phyloP scores from a whole-genome alignment of 1,139 yeast species.

The Kodamaea suecica region DNA sequence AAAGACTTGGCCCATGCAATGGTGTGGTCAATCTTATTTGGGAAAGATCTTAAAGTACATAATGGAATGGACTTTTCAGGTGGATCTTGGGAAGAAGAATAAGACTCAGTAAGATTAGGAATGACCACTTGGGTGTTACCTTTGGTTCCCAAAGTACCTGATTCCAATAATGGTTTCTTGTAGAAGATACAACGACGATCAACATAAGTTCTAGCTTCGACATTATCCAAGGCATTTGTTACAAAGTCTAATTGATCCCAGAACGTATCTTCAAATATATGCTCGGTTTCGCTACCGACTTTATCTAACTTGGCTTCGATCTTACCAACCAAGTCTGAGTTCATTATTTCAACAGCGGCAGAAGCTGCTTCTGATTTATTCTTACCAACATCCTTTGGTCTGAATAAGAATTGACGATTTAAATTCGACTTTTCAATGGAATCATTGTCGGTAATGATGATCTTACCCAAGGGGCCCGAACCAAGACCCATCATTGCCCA shows the following conservation, averaged over 20 bases:
- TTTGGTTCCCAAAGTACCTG: conserved; percentile 97
- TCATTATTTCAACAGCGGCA: conserved; percentile 76
- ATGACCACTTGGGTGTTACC: conserved; percentile 97
- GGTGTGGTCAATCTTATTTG: conserved; percentile 96
- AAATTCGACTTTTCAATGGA: conserved; percentile 92
- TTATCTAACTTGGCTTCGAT: conserved; percentile 77
- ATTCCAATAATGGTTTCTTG: conserved; percentile 87
- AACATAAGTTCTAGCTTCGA: conserved; percentile 96
- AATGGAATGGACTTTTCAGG: conserved; percentile 97
- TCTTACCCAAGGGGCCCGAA: conserved; percentile 83
- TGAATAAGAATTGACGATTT: conserved; percentile 92
- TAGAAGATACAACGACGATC: conserved; percentile 95
- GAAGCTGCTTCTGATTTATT: conserved; percentile 92
- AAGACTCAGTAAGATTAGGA: conserved; percentile 90
- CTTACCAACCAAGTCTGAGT: conserved; percentile 76
- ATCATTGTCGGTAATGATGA: conserved; percentile 88
- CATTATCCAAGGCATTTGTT: conserved; percentile 94
- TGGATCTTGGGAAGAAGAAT: conserved; percentile 95
- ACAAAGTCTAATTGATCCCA: conserved; percentile 85
- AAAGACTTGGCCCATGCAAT: conserved; percentile 98
- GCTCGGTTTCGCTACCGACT: conserved; percentile 91
- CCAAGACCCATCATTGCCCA: conserved; percentile 98
- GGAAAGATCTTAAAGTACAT: conserved; percentile 95
- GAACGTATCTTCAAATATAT: conserved; percentile 80
- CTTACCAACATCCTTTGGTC: conserved; percentile 91